Evolutionary conservation across 2,329 filamentous ascomycete genomes (phyloP).

Genomic region (Claviceps monticola): DNA sequence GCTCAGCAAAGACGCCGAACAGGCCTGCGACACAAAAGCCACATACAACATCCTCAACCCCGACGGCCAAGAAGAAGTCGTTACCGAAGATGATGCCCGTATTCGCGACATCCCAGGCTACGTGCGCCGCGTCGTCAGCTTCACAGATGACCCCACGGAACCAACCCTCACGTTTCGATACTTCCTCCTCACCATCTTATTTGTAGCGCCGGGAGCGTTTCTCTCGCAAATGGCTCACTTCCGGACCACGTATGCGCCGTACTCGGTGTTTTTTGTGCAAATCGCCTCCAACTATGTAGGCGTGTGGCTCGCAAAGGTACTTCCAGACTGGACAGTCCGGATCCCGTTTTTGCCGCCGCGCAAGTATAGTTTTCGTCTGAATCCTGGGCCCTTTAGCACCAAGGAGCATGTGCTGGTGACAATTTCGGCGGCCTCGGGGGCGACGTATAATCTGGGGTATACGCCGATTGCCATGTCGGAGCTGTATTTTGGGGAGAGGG

Average conservation of each 20-base stretch:
- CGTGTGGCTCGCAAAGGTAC: conserved; percentile 34
- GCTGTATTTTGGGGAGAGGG: conserved; percentile 38
- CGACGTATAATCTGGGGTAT: conserved; percentile 37
- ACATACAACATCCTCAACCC: conserved; percentile 9
- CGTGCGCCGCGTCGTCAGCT: conserved; percentile 37
- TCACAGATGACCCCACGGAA: conserved; percentile 40
- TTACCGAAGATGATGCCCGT: conserved; percentile 33
- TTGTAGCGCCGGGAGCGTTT: conserved; percentile 43
- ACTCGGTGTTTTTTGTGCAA: conserved; percentile 49
- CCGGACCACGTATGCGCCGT: conserved; percentile 42
- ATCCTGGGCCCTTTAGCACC: conserved; percentile 41
- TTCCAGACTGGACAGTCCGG: conserved; percentile 32
- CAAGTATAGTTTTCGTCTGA: conserved; percentile 34
- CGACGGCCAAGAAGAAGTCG: conserved; percentile 15
- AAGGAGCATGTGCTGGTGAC: conserved; percentile 46
- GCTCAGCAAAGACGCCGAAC: conserved; percentile 4
- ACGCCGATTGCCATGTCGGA: conserved; percentile 39
- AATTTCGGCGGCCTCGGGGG: conserved; percentile 38
- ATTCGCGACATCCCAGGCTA: conserved; percentile 39
- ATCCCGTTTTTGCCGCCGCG: conserved; percentile 29
- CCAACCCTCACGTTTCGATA: conserved; percentile 47
- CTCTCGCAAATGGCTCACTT: conserved; percentile 41
- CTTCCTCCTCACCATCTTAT: conserved; percentile 39
- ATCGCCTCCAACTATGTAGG: conserved; percentile 43
- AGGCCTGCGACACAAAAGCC: conserved; percentile 2